Base-by-base conservation (phyloP, 2,329 filamentous ascomycete species). In the Nannizziopsis barbatae region DNA sequence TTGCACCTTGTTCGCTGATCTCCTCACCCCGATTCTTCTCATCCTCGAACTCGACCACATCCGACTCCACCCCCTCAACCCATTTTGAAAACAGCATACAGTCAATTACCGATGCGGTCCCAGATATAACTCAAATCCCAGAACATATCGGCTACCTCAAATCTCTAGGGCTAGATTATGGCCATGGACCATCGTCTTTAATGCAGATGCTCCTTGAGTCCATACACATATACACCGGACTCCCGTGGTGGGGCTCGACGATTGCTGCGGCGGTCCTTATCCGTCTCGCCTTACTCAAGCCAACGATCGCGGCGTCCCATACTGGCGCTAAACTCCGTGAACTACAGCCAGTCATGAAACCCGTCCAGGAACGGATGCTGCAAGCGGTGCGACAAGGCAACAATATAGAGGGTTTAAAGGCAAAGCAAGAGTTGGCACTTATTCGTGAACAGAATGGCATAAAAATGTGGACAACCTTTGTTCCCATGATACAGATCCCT, bases 231-330 rank as follows among this genome's bases (percentile, higher is more conserved):
- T 82, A 75, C 57, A 70, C 62, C 5, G 86, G 83, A 32, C 67
- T 86, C 48, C 86, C 87, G 10, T 96, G 92, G 92, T 88, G 85
- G 74, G 80, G 71, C 1, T 79, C 84, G 51, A 84, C 95, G 57
- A 65, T 82, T 39, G 65, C 74, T 3, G 76, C 82, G 0, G 81
- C 83, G 31, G 31, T 88, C 1, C 50, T 79, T 5, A 68, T 89
- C 52, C 85, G 90, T 52, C 50, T 74, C 7, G 60, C 70, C 42
- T 72, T 92, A 55, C 72, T 90, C 58, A 79, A 82, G 52, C 76
- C 85, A 11, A 79, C 79, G 55, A 61, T 86, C 18, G 62, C 67
- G 32, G 75, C 79, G 12, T 75, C 80, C 38, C 79, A 86, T 59
- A 75, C 76, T 46, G 66, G 71, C 33, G 80, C 83, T 17, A 77